These are phyloP conservation scores for Willaertia magna DNA, from an alignment of 208 protist species.

Conservation along the genomic window DNA sequence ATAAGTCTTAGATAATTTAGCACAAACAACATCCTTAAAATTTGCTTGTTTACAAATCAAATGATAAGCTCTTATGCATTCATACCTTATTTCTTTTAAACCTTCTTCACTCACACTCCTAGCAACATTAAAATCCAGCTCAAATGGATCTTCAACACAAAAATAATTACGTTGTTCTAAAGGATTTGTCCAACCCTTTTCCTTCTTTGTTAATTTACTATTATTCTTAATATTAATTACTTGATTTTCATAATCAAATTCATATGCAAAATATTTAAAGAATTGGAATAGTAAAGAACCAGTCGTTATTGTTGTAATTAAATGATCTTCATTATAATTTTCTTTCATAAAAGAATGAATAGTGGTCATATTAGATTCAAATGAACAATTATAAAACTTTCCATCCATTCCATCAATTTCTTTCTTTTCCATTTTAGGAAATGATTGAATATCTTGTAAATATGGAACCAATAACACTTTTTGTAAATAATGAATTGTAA, in stretches of 20 bases:
- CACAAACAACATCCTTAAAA: neutral
- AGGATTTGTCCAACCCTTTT: neutral
- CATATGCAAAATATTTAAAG: conserved; percentile 8
- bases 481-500: neutral
- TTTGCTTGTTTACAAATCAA: neutral
- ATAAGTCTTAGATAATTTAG: neutral
- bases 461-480: neutral
- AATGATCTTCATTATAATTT: neutral
- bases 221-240: neutral
- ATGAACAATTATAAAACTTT: neutral
- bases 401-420: neutral
- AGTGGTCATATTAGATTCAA: neutral
- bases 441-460: neutral
- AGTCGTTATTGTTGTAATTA: neutral
- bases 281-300: neutral
- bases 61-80: neutral
- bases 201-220: neutral
- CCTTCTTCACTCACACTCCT: neutral
- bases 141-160: neutral
- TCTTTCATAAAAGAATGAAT: neutral
- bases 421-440: neutral
- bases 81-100: neutral
- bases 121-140: neutral
- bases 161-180: neutral
- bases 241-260: neutral